Base-by-base conservation (phyloP, 441 rosid species). In the Sinapis alba region DNA sequence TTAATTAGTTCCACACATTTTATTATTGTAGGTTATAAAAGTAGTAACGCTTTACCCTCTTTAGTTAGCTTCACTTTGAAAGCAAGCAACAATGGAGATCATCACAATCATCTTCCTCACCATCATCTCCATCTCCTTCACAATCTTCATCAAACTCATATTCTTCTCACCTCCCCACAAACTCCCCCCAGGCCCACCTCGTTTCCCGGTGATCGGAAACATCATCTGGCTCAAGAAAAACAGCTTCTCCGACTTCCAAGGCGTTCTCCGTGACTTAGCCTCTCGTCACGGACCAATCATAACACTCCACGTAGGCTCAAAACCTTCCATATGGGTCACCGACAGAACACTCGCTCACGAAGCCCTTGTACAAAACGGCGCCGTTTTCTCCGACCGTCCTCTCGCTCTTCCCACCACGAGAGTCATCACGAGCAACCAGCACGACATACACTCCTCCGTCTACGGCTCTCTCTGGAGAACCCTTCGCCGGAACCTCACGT, bases 401-500 rank as follows among this genome's bases (percentile, higher is more conserved):
- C 71, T 72, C 1, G 77, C 83, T 43, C 73, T 75, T 12, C 70
- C 83, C 13, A 79, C 83, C 0, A 79, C 79, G 0, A 75, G 13
- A 38, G 66, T 79, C 34, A 75, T 75, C 66, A 71, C 77, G 0
- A 65, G 73, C 64, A 30, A 79, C 60, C 83, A 79, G 24, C 79
- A 79, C 9, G 82, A 79, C 61, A 79, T 79, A 2, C 82, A 79
- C 69, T 79, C 82, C 65, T 74, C 82, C 50, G 28, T 79, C 32
- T 75, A 79, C 50, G 79, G 75, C 2, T 36, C 82, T 24, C 78
- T 79, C 61, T 79, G 82, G 82, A 32, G 78, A 63, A 68, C 50
- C 11, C 78, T 78, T 6, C 82, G 82, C 18, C 79, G 82, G 13
- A 79, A 79, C 5, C 75, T 79, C 53, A 69, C 82, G 2, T 69